These are phyloP conservation scores for Colletotrichum godetiae DNA, from an alignment of 2,329 filamentous ascomycete genomes.

Conservation along the genomic window DNA sequence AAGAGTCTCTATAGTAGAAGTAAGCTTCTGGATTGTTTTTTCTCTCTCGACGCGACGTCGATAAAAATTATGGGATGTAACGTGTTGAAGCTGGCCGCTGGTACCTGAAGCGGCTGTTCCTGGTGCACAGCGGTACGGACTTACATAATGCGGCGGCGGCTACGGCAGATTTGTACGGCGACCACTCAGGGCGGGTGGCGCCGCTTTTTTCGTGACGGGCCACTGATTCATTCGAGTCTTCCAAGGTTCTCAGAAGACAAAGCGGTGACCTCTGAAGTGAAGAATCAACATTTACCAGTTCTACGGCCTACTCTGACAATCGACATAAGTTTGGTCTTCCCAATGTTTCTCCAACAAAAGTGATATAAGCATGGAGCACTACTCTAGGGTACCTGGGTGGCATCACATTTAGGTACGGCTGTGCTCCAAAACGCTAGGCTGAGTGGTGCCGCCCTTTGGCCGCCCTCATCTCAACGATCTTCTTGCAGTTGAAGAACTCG, in stretches of 20 bases:
- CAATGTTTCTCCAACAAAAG: not conserved
- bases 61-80: slow-evolving; percentile 29
- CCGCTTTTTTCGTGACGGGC: not conserved
- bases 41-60: slow-evolving; percentile 24
- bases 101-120: not conserved
- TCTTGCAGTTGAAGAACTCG: slow-evolving; percentile 82
- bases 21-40: slow-evolving; percentile 3
- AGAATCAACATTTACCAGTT: not conserved
- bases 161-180: no score
- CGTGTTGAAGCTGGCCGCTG: slow-evolving; percentile 25
- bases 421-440: slow-evolving; percentile 73
- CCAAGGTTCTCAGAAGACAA: not conserved
- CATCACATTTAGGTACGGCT: slow-evolving; percentile 37
- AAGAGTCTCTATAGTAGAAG: not conserved
- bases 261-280: not conserved
- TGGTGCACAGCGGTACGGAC: not conserved
- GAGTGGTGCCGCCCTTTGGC: slow-evolving; percentile 83
- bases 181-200: no score
- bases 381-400: no score
- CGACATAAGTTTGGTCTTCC: not conserved
- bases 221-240: not conserved
- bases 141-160: slow-evolving; percentile 18
- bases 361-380: no score
- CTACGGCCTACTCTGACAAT: not conserved
- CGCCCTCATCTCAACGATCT: slow-evolving; percentile 82